These are phyloP conservation scores for Barnettozyma hawaiiensis DNA, from an alignment of 1,139 yeast species.

Conservation along the genomic window DNA sequence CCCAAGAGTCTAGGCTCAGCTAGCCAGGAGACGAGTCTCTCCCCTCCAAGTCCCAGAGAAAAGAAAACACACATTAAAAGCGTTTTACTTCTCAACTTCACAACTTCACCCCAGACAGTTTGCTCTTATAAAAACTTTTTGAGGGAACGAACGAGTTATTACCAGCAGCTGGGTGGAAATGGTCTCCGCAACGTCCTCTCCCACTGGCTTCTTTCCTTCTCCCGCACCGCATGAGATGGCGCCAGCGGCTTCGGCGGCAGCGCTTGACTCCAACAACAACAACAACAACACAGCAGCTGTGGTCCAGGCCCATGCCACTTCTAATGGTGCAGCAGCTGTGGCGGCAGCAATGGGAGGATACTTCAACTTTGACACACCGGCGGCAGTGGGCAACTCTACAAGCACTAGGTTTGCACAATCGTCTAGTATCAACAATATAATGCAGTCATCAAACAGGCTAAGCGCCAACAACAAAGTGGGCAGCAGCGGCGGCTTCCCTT, in stretches of 20 bases:
- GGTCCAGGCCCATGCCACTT: neutral
- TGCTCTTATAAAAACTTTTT: neutral
- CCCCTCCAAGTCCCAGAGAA: too few species aligned
- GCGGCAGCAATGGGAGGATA: too few species aligned
- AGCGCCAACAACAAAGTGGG: neutral
- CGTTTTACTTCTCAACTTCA: too few species aligned
- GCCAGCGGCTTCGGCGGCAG: neutral
- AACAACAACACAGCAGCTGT: neutral
- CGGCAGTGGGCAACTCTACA: neutral
- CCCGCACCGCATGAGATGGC: neutral
- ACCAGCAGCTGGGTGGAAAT: neutral
- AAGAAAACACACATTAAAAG: too few species aligned
- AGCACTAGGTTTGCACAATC: neutral
- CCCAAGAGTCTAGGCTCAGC: too few species aligned
- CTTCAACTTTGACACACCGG: neutral
- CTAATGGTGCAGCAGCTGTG: neutral
- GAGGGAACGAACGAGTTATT: neutral
- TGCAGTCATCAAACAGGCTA: neutral
- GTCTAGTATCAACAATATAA: neutral
- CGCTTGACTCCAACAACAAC: too few species aligned
- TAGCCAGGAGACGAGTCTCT: too few species aligned
- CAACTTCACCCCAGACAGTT: neutral
- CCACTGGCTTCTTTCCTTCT: slow-evolving; percentile 4
- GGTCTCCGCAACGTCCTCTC: slow-evolving; percentile 16
- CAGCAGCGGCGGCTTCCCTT: too few species aligned